These are phyloP conservation scores for Phytopythium mirpurense DNA, from an alignment of 352 stramenopile species.

Conservation along the genomic window DNA sequence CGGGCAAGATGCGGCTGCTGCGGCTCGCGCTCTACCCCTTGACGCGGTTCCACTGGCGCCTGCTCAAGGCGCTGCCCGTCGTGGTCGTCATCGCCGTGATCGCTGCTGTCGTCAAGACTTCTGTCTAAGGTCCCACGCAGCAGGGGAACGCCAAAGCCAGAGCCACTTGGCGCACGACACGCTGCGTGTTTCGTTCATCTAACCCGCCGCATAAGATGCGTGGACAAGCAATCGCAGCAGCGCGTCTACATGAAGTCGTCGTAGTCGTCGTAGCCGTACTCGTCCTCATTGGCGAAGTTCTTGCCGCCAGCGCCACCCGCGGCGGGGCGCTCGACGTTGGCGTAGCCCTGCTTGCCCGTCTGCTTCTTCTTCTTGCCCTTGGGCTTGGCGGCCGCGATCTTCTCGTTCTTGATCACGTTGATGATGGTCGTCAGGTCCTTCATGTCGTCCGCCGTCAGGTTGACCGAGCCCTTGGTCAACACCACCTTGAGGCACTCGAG, in stretches of 20 bases:
- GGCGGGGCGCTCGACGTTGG: constrained; percentile 64
- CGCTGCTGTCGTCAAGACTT: constrained; percentile 19
- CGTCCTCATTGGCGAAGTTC: constrained; percentile 28
- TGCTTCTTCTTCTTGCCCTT: constrained; percentile 87
- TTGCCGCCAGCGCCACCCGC: constrained; percentile 37
- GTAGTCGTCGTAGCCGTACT: constrained; percentile 78
- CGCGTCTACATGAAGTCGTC: constrained; percentile 81
- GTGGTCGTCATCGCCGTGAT: constrained; percentile 25
- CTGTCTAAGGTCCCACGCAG: no score
- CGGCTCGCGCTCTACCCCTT: constrained; percentile 38
- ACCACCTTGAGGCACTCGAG: constrained; percentile 80
- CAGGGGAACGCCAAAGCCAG: no score
- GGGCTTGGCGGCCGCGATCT: constrained; percentile 73
- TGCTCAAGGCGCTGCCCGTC: constrained; percentile 24
- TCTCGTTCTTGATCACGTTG: constrained; percentile 88
- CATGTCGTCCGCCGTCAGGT: constrained; percentile 79
- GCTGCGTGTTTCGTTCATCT: no score
- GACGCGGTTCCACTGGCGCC: constrained; percentile 34
- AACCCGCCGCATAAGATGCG: no score
- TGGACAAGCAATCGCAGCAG: no score
- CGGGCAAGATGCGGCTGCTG: constrained; percentile 26
- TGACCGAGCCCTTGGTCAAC: constrained; percentile 70
- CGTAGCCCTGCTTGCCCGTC: constrained; percentile 72
- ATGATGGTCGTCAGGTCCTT: constrained; percentile 85
- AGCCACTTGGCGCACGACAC: not conserved